Conservation (phyloP, 2,329 filamentous ascomycete genomes). For the Alternaria sp. region DNA sequence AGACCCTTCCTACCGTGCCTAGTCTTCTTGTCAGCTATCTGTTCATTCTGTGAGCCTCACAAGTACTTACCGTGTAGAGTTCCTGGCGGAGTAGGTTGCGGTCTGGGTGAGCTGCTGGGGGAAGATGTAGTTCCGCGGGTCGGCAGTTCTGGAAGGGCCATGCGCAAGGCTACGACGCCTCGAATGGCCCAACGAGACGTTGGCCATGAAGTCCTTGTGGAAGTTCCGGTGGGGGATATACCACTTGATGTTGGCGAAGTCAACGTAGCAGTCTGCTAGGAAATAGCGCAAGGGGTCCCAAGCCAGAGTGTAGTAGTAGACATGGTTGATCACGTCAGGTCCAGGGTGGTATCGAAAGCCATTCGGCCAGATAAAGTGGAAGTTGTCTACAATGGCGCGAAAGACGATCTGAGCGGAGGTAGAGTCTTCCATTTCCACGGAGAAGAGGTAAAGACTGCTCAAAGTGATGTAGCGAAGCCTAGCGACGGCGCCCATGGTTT, state of each 20-base stretch:
- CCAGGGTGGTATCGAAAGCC: neutral
- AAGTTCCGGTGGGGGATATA: neutral
- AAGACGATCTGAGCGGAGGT: neutral
- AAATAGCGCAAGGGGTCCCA: neutral
- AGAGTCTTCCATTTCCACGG: neutral
- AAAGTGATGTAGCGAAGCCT: neutral
- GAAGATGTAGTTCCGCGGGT: neutral
- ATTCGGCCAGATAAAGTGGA: neutral
- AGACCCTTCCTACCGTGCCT: neutral
- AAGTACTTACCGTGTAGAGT: neutral
- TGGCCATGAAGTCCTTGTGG: neutral
- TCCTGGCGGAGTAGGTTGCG: neutral
- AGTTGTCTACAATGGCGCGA: neutral
- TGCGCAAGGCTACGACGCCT: neutral
- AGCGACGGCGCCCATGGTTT: neutral
- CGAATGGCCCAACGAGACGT: neutral
- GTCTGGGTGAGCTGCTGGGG: neutral
- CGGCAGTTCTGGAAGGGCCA: neutral
- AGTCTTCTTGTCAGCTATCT: neutral
- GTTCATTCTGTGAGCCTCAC: neutral
- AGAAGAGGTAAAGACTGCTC: neutral
- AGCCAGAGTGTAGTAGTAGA: neutral
- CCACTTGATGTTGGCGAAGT: neutral
- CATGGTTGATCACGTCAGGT: neutral
- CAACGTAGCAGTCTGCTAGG: neutral